Percentiles rank a stretch among this genome's conserved stretches.
Conservation (phyloP, 2,329 filamentous ascomycete species). For the Elsinoe australis region DNA sequence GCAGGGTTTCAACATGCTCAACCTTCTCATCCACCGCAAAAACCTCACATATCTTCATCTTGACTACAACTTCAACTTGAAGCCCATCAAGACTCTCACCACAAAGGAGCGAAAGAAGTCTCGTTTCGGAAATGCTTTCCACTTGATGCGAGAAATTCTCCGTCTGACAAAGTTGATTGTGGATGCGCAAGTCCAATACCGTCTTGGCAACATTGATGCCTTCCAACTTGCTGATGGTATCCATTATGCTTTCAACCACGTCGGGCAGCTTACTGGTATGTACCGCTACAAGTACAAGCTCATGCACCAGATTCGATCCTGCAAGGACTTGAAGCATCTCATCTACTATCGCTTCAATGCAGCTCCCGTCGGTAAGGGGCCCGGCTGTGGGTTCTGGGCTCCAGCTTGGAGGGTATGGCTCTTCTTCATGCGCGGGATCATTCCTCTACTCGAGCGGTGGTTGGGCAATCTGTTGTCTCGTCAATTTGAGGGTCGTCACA, state of each 20-base stretch:
- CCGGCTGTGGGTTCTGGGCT: conserved; percentile 97
- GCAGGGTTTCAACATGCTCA: conserved; percentile 99
- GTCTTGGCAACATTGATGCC: conserved; percentile 94
- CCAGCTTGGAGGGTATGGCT: conserved; percentile 98
- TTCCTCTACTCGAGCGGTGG: conserved; percentile 93
- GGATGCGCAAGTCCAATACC: conserved; percentile 95
- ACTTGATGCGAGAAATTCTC: conserved; percentile 95
- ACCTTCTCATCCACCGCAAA: conserved; percentile 93
- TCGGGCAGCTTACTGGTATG: conserved; percentile 97
- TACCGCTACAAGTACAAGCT: conserved; percentile 99
- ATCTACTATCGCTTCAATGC: conserved; percentile 99
- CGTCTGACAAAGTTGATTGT: conserved; percentile 95
- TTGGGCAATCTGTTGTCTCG: conserved; percentile 91
- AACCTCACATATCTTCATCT: conserved; percentile 97
- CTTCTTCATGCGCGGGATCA: conserved; percentile 98
- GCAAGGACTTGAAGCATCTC: conserved; percentile 97
- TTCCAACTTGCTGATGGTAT: conserved; percentile 98
- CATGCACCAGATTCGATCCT: conserved; percentile 98
- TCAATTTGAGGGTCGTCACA: conserved; percentile 96
- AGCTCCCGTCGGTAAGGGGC: conserved; percentile 91
- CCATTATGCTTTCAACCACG: conserved; percentile 98
- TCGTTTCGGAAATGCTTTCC: conserved; percentile 96
- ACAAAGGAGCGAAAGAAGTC: conserved; percentile 99
- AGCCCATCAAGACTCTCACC: conserved; percentile 95
- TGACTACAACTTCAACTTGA: conserved; percentile 99